phyloP scores from a whole-genome alignment of 2,329 filamentous ascomycete species.

The Pseudogymnoascus sp. region DNA sequence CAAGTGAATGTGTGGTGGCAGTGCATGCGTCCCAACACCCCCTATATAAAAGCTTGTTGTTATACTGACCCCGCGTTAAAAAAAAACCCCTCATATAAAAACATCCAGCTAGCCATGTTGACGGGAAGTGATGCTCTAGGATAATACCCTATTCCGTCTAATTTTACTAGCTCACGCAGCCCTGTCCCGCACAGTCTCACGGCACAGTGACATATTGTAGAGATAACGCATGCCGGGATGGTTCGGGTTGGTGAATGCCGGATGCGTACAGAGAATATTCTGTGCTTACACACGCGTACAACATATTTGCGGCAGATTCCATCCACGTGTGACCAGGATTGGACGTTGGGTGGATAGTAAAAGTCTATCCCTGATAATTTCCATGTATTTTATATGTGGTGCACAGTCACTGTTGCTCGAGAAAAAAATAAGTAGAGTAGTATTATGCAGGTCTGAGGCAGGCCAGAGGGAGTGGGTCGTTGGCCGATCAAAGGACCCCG shows the following conservation, averaged over 20 bases:
- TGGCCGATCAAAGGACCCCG: neutral
- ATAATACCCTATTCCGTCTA: neutral
- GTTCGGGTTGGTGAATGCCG: neutral
- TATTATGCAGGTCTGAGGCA: slow-evolving; percentile 5
- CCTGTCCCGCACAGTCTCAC: too few species aligned
- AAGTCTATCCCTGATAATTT: neutral
- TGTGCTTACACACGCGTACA: neutral
- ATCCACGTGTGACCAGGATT: neutral
- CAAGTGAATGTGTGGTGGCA: slow-evolving; percentile 5
- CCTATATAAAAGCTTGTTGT: neutral
- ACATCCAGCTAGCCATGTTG: neutral
- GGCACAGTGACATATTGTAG: neutral
- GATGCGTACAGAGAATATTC: neutral
- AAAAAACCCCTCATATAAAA: neutral
- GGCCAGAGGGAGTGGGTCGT: slow-evolving; percentile 2
- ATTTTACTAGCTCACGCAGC: too few species aligned
- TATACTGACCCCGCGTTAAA: neutral
- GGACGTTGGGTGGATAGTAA: neutral
- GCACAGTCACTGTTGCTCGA: neutral
- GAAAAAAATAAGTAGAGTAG: neutral
- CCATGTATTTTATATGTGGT: neutral
- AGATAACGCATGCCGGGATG: neutral
- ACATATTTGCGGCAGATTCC: neutral
- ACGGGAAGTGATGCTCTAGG: neutral
- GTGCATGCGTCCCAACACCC: neutral